Base-by-base conservation (phyloP, 306 rosid species). In the Pyrus communis region DNA sequence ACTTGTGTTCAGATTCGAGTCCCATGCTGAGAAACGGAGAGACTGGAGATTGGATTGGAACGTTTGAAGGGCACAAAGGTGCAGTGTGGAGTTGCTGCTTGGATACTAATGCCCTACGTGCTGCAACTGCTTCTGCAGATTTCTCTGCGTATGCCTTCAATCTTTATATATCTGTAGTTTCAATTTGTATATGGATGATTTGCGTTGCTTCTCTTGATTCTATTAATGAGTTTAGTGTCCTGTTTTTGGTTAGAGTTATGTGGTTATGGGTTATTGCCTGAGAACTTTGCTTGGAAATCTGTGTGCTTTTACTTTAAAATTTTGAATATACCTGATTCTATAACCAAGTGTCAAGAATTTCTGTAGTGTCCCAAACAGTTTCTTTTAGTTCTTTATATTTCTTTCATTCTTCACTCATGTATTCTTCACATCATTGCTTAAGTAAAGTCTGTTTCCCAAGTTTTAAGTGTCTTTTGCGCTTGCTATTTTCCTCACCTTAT, bases 71-170 rank as follows among this genome's bases (percentile, higher is more conserved):
- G 40, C 99, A 96, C 80, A 96, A 96, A 83, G 99, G 99, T 79
- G 99, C 99, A 0, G 99, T 96, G 5, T 96, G 99, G 99, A 96
- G 99, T 78, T 96, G 99, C 87, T 89, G 97, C 82, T 80, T 96
- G 93, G 99, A 92, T 81, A 89, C 97, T 49, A 92, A 88, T 78
- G 98, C 99, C 22, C 86, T 96, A 55, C 97, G 93, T 40, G 99
- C 98, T 54, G 99, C 99, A 25, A 88, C 97, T 80, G 99, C 92
- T 69, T 96, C 99, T 19, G 99, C 99, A 30, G 99, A 96, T 85
- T 96, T 92, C 82, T 84, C 99, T 25, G 86, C 97, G 99, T 96
- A 91, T 75, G 91, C 80, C 4, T 73, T 68, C 43, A 1, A 71
- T 67, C 10, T 49, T 6, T 21, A 30, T 15, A 25, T 61, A 67